Evolutionary conservation across 129 eudicot species (phyloP).

Genomic region (Flaveria ramosissima): DNA sequence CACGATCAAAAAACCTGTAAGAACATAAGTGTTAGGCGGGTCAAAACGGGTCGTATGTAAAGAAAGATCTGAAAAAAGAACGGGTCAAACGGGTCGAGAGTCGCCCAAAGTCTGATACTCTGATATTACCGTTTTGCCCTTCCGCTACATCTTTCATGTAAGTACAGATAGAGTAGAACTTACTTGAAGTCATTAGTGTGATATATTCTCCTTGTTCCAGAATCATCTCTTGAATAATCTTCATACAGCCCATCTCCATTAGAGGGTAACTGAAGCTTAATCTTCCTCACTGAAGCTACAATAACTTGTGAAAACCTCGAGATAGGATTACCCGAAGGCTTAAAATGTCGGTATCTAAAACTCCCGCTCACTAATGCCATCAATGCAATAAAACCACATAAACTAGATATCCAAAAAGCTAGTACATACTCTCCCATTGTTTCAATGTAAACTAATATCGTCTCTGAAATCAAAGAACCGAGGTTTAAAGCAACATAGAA

Average conservation of each 20-base stretch:
- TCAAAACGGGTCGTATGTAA: background rate
- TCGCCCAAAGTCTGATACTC: background rate
- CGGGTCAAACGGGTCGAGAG: too few relatives aligned
- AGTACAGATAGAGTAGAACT: slow-evolving; percentile 26
- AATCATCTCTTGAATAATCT: slow-evolving; percentile 42
- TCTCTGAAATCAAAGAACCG: slow-evolving; percentile 67
- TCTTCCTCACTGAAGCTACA: slow-evolving; percentile 53
- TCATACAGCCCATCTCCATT: slow-evolving; percentile 60
- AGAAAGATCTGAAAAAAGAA: too few relatives aligned
- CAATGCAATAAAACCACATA: slow-evolving; percentile 50
- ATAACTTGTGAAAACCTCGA: slow-evolving; percentile 62
- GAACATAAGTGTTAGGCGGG: background rate
- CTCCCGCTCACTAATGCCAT: slow-evolving; percentile 50
- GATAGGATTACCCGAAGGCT: slow-evolving; percentile 68
- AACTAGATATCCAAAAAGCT: slow-evolving; percentile 65
- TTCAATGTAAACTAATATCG: slow-evolving; percentile 61
- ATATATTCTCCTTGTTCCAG: slow-evolving; percentile 49
- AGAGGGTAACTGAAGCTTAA: slow-evolving; percentile 44
- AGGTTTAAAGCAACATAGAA: slow-evolving; percentile 61
- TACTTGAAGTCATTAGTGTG: slow-evolving; percentile 65
- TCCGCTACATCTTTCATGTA: background rate
- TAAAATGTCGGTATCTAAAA: slow-evolving; percentile 50
- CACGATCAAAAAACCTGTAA: slow-evolving; percentile 60
- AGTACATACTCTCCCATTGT: slow-evolving; percentile 59
- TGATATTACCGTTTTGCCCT: slow-evolving; percentile 6